A percentile compares a stretch with the other conserved stretches of the same genome.
Conservation (phyloP, 1,139 yeast genomes). For the Debaryomyces coudertii region DNA sequence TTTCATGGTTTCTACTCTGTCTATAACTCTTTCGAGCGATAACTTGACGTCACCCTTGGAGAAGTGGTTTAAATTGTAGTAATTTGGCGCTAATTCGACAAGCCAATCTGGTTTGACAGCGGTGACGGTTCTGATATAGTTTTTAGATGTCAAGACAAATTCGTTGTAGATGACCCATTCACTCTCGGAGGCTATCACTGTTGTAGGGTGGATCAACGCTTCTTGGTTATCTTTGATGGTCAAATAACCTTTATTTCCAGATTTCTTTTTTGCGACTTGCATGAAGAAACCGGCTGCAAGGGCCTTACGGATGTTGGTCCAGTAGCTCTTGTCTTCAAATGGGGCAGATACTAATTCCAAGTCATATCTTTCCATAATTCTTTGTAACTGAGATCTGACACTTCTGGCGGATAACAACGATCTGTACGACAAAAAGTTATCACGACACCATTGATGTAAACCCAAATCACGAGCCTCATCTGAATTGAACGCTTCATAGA, state of each 20-base stretch:
- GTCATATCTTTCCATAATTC: constrained; percentile 83
- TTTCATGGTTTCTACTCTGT: constrained; percentile 48
- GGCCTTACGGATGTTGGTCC: constrained; percentile 80
- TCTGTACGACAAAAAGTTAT: constrained; percentile 81
- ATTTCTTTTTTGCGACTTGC: constrained; percentile 93
- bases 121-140: constrained; percentile 95
- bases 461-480: constrained; percentile 68
- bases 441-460: constrained; percentile 84
- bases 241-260: constrained; percentile 72
- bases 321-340: constrained; percentile 66
- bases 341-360: constrained; percentile 73
- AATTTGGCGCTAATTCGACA: constrained; percentile 82
- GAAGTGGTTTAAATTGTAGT: constrained; percentile 75
- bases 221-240: constrained; percentile 97
- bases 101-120: constrained; percentile 90
- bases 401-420: constrained; percentile 82
- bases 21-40: constrained; percentile 70
- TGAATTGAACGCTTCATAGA: constrained; percentile 78
- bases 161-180: constrained; percentile 97
- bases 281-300: constrained; percentile 92
- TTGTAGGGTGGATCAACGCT: constrained; percentile 89
- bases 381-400: constrained; percentile 79
- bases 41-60: constrained; percentile 81
- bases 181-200: constrained; percentile 80
- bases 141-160: constrained; percentile 89